Base-by-base conservation (phyloP, 2,329 filamentous ascomycete species). In the Exophiala sp. region DNA sequence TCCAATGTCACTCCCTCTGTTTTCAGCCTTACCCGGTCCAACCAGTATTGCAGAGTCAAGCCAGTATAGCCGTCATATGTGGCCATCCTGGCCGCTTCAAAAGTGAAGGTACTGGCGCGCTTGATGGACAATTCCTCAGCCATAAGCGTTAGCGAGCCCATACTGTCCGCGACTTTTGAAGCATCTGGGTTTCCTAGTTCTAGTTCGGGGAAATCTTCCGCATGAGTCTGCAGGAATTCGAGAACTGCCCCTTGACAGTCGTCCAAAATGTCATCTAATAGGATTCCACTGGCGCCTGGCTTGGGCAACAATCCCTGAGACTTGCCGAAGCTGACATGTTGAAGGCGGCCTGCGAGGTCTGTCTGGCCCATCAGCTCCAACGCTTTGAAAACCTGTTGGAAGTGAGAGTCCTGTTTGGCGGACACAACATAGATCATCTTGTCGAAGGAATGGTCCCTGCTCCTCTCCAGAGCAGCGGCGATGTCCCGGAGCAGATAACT, bases 61-160 rank as follows among this genome's bases (percentile, higher is more conserved):
- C 88, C 88, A 1, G 87, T 93, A 66, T 91, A 86, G 35, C 86
- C 86, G 69, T 93, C 86, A 58, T 90, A 90, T 2, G 83, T 86
- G 6, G 82, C 86, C 85, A 93, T 90, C 58, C 80, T 77, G 52
- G 88, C 81, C 75, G 89, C 82, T 70, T 90, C 83, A 70, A 91
- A 90, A 50, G 77, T 73, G 67, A 85, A 16, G n/a, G 37, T 10
- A 1, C 53, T 72, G 55, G 66, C 82, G 79, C 85, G 79, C 79
- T 94, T 95, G 65, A 88, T 88, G 52, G 79, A 83, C 85, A 95
- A 93, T 63, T 95, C 89, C 68, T 95, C 88, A 10, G 91, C 86
- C 87, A 95, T 95, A 62, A 95, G 88, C 65, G 84, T 83, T 57
- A 82, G 86, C 62, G 93, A 94, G 48, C 88, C 88, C 2, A 95